phyloP scores from a whole-genome alignment of 106 monocot species.

The Apostasia ramifera region DNA sequence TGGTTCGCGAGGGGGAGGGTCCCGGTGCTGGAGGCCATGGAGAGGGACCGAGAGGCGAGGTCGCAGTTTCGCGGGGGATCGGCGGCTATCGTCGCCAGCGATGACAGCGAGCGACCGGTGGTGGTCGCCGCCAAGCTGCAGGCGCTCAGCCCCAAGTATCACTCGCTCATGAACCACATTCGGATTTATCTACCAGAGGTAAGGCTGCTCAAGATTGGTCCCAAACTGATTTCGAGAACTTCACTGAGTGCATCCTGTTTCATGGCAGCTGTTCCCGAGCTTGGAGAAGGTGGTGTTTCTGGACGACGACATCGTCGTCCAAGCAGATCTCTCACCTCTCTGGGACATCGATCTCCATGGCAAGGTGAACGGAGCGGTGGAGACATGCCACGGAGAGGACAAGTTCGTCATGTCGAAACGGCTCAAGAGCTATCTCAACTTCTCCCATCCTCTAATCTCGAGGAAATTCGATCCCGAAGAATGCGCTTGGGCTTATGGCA shows the following conservation, averaged over 20 bases:
- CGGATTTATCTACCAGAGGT: conserved; percentile 89
- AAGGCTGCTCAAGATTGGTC: background rate
- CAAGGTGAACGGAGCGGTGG: conserved; percentile 39
- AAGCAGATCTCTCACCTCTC: conserved; percentile 33
- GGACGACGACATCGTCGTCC: conserved; percentile 33
- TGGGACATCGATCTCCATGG: conserved; percentile 45
- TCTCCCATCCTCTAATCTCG: conserved; percentile 35
- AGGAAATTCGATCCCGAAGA: conserved; percentile 25
- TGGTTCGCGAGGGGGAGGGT: conserved; percentile 68
- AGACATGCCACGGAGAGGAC: conserved; percentile 32
- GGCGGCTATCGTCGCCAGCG: conserved; percentile 39
- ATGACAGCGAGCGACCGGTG: conserved; percentile 39
- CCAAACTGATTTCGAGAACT: background rate
- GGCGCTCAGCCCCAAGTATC: conserved; percentile 74
- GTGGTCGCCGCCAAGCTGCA: conserved; percentile 80
- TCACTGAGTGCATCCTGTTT: background rate
- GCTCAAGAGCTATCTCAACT: conserved; percentile 36
- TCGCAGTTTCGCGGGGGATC: conserved; percentile 64
- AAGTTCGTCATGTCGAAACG: conserved; percentile 41
- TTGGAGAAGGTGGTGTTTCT: conserved; percentile 39
- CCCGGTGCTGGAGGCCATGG: conserved; percentile 74
- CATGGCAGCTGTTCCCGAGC: conserved; percentile 63
- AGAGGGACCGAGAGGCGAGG: conserved; percentile 52
- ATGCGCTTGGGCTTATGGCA: conserved; percentile 47
- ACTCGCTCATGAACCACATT: conserved; percentile 79